Percentiles rank a stretch among this genome's conserved stretches.
These are phyloP conservation scores for Thelonectria blattea DNA, from an alignment of 2,329 filamentous ascomycete species.

Conservation along the genomic window DNA sequence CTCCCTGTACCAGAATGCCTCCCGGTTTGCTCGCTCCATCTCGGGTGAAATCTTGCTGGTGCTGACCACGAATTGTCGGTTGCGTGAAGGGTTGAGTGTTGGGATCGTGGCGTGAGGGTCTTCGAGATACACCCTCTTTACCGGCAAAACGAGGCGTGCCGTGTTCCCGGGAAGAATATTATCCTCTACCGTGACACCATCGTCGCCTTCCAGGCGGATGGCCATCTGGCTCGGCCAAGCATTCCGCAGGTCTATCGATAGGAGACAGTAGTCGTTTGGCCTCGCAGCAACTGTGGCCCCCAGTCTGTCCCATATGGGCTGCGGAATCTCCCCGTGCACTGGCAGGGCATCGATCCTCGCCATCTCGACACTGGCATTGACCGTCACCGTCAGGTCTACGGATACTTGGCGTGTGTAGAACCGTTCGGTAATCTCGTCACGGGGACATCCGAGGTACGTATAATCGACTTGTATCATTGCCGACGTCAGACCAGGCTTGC, in stretches of 20 bases:
- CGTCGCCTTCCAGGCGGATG: conserved; percentile 64
- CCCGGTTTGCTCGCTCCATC: conserved; percentile 75
- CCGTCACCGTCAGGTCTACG: conserved; percentile 83
- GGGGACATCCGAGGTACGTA: conserved; percentile 74
- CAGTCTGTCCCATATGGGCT: conserved; percentile 61
- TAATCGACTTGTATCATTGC: conserved; percentile 87
- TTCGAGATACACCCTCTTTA: conserved; percentile 77
- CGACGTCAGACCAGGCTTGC: conserved; percentile 82
- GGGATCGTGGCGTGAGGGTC: conserved; percentile 81
- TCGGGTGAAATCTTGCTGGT: conserved; percentile 79
- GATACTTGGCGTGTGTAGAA: conserved; percentile 87
- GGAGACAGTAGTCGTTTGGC: conserved; percentile 73
- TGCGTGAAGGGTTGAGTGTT: conserved; percentile 78
- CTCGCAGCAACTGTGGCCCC: conserved; percentile 44
- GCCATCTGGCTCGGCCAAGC: conserved; percentile 84
- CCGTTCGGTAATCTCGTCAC: conserved; percentile 69
- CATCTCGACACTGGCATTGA: conserved; percentile 89
- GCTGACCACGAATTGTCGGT: conserved; percentile 92
- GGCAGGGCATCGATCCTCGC: conserved; percentile 80
- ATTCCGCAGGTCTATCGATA: conserved; percentile 86
- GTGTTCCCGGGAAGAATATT: conserved; percentile 71
- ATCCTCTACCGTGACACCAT: conserved; percentile 57
- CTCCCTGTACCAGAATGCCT: conserved; percentile 92
- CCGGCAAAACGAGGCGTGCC: conserved; percentile 75
- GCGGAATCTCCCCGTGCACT: conserved; percentile 70